A percentile compares a stretch with the other conserved stretches of the same genome.
Evolutionary conservation across 352 stramenopile genomes (phyloP).

Genomic region (Phytophthora constricta): DNA sequence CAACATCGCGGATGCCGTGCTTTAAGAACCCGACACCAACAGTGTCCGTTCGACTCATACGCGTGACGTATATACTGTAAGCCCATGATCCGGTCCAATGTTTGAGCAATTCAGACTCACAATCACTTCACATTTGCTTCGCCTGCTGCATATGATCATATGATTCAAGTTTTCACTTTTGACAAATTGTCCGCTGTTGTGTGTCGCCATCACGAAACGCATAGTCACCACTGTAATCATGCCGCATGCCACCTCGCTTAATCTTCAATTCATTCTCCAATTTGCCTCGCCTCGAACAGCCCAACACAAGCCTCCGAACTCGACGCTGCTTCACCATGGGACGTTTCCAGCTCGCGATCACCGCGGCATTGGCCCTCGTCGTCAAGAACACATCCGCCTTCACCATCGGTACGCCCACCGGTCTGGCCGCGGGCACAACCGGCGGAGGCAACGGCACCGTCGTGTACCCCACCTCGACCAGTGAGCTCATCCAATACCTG

Average conservation of each 20-base stretch:
- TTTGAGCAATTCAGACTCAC: not conserved
- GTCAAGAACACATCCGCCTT: constrained; percentile 3
- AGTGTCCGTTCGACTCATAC: too few relatives aligned
- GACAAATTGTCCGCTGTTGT: too few relatives aligned
- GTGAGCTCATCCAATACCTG: constrained; percentile 36
- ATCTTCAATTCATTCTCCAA: constrained; percentile 16
- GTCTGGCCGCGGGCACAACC: constrained; percentile 31
- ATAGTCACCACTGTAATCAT: too few relatives aligned
- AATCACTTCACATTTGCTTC: constrained; percentile 23
- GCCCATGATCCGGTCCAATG: too few relatives aligned
- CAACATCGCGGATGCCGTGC: too few relatives aligned
- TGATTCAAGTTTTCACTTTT: too few relatives aligned
- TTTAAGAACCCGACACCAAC: too few relatives aligned
- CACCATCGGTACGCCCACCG: constrained; percentile 19
- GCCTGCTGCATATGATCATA: constrained; percentile 33
- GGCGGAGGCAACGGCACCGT: constrained; percentile 30
- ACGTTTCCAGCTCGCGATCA: constrained; percentile 9
- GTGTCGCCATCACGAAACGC: too few relatives aligned
- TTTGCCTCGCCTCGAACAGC: constrained; percentile 16
- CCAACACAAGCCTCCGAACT: not conserved
- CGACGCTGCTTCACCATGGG: constrained; percentile 1
- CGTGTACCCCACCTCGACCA: constrained; percentile 33
- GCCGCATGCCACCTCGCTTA: too few relatives aligned
- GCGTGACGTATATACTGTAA: too few relatives aligned
- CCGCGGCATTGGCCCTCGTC: constrained; percentile 3